These are phyloP conservation scores for Sanghuangporus baumii DNA, from an alignment of 1,284 basidiomycete species.

Conservation along the genomic window DNA sequence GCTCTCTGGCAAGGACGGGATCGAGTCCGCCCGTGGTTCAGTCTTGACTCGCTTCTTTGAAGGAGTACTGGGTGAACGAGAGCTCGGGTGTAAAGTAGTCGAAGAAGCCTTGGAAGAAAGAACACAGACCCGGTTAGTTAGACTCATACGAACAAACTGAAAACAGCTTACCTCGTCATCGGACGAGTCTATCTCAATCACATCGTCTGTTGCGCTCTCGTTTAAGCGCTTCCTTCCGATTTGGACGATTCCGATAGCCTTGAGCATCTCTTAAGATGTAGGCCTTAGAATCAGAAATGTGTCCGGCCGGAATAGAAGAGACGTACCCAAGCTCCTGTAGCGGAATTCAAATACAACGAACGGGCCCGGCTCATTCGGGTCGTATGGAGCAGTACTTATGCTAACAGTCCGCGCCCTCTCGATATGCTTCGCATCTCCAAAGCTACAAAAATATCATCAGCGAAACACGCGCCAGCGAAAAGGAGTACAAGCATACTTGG, in stretches of 20 bases:
- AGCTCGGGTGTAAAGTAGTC: background rate
- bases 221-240: background rate
- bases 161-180: background rate
- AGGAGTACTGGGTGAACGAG: background rate
- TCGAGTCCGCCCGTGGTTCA: background rate
- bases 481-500: conserved; percentile 12
- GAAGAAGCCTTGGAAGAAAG: background rate
- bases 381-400: conserved; percentile 19
- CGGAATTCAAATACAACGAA: conserved; percentile 18
- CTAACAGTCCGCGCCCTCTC: conserved; percentile 13
- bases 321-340: conserved; percentile 17
- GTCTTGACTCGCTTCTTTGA: conserved; percentile 6
- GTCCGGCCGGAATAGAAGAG: background rate
- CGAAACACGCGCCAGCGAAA: background rate
- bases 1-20: background rate
- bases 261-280: conserved; percentile 11
- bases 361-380: conserved; percentile 17
- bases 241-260: conserved; percentile 13
- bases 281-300: background rate
- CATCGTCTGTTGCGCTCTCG: background rate
- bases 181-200: conserved; percentile 10
- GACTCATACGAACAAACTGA: background rate
- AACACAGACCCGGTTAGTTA: background rate
- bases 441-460: conserved; percentile 6
- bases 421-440: conserved; percentile 10